These are phyloP conservation scores for Benincasa hispida DNA, from an alignment of 306 rosid genomes.

Conservation along the genomic window DNA sequence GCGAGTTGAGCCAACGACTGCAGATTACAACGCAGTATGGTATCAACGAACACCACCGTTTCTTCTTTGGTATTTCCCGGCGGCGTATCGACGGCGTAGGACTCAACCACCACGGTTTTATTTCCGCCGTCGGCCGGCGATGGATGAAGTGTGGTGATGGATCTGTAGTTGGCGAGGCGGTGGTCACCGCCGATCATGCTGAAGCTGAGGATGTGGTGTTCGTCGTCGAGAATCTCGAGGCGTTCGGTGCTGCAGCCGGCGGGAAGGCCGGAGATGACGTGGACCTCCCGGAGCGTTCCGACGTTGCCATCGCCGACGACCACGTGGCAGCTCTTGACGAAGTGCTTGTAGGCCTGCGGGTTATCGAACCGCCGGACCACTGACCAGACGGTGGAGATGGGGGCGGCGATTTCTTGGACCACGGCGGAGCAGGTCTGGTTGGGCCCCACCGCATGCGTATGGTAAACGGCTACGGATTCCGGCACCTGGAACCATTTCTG, in stretches of 20 bases:
- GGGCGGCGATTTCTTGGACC: slow-evolving; percentile 68
- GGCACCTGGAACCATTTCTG: slow-evolving; percentile 17
- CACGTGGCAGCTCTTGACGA: slow-evolving; percentile 86
- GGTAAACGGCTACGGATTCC: slow-evolving; percentile 43
- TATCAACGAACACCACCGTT: slow-evolving; percentile 65
- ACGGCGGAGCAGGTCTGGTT: slow-evolving; percentile 87
- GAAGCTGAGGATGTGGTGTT: slow-evolving; percentile 77
- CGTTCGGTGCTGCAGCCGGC: slow-evolving; percentile 79
- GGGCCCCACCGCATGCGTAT: slow-evolving; percentile 33
- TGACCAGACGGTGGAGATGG: slow-evolving; percentile 72
- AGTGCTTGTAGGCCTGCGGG: slow-evolving; percentile 89
- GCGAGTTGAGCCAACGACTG: slow-evolving; percentile 77
- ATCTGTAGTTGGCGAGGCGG: slow-evolving; percentile 70
- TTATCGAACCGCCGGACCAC: slow-evolving; percentile 94
- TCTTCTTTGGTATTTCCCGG: slow-evolving; percentile 77
- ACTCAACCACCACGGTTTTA: slow-evolving; percentile 67
- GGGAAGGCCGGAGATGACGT: slow-evolving; percentile 81
- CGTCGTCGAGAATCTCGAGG: slow-evolving; percentile 85
- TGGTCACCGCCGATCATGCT: slow-evolving; percentile 95
- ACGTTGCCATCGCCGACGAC: slow-evolving; percentile 75
- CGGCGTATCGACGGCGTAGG: slow-evolving; percentile 84
- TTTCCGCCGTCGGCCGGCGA: slow-evolving; percentile 2
- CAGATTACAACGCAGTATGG: slow-evolving; percentile 86
- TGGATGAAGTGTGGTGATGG: slow-evolving; percentile 72
- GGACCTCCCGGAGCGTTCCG: slow-evolving; percentile 74